Percentiles rank a stretch among this genome's conserved stretches.
These are phyloP conservation scores for Fusarium sp. DNA, from an alignment of 2,329 filamentous ascomycete genomes.

Conservation along the genomic window DNA sequence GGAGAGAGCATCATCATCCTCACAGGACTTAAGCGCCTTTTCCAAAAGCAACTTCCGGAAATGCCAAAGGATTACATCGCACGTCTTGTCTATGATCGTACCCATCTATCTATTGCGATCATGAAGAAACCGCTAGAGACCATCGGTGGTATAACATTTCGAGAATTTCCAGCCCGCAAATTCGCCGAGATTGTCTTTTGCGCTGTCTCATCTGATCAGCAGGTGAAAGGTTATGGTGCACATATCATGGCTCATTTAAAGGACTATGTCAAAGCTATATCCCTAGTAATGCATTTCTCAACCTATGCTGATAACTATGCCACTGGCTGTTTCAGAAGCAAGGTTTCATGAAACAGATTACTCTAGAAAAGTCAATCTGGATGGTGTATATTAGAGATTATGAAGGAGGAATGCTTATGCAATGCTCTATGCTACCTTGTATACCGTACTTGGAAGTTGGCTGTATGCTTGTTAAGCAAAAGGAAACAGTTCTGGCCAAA, in stretches of 20 bases:
- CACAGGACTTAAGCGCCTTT: constrained; percentile 95
- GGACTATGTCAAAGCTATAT: constrained; percentile 97
- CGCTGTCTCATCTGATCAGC: constrained; percentile 96
- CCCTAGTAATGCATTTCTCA: constrained; percentile 96
- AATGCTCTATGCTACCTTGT: constrained; percentile 95
- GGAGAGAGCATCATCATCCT: constrained; percentile 83
- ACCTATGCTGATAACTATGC: constrained; percentile 99
- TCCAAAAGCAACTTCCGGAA: constrained; percentile 97
- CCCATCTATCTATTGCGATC: constrained; percentile 95
- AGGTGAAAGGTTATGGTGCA: constrained; percentile 98
- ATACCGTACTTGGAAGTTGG: constrained; percentile 94
- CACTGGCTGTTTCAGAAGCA: constrained; percentile 99
- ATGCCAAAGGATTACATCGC: constrained; percentile 99
- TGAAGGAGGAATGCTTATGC: constrained; percentile 98
- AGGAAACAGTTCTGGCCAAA: constrained; percentile 93
- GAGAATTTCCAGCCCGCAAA: constrained; percentile 88
- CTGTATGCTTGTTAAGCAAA: constrained; percentile 96
- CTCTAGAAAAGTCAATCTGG: constrained; percentile 88
- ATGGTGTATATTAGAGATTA: constrained; percentile 99
- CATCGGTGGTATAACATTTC: constrained; percentile 96
- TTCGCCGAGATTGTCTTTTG: constrained; percentile 99
- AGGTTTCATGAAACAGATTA: constrained; percentile 98
- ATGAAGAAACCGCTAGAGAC: constrained; percentile 96
- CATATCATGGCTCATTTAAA: constrained; percentile 98
- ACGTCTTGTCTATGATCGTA: constrained; percentile 94